A percentile compares a stretch with the other conserved stretches of the same genome.
These are phyloP conservation scores for Kodamaea kakaduensis DNA, from an alignment of 805 yeast genomes.

Conservation along the genomic window DNA sequence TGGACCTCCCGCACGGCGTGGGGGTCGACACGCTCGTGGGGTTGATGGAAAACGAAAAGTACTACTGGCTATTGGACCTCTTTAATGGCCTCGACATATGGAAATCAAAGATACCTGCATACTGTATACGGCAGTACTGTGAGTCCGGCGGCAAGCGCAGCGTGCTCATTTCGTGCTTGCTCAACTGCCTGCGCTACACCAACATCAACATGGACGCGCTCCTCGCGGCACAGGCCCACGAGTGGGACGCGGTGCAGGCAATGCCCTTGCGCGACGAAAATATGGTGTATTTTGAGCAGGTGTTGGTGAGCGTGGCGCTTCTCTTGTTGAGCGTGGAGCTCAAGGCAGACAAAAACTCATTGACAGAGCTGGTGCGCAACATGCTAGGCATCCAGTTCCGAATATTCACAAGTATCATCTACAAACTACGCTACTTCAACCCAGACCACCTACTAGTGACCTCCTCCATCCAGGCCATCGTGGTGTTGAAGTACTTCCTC, in stretches of 20 bases:
- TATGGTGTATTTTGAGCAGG: constrained; percentile 21
- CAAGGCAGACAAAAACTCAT: constrained; percentile 13
- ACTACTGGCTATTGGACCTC: constrained; percentile 38
- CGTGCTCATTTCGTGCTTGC: constrained; percentile 28
- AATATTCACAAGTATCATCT: constrained; percentile 27
- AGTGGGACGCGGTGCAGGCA: constrained; percentile 18
- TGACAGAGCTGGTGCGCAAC: constrained; percentile 10
- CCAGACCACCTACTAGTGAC: constrained; percentile 21
- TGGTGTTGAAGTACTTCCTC: constrained; percentile 27
- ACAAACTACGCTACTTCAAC: constrained; percentile 16
- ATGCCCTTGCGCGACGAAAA: constrained; percentile 5
- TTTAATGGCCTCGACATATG: constrained; percentile 37
- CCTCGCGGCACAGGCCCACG: constrained; percentile 20
- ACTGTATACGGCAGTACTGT: constrained; percentile 20
- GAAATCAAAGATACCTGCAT: constrained; percentile 34
- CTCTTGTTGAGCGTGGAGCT: constrained; percentile 22
- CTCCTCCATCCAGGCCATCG: constrained; percentile 29
- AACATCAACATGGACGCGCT: constrained; percentile 9
- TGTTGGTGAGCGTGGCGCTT: constrained; percentile 29
- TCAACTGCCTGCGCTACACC: constrained; percentile 24
- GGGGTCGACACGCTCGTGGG: constrained; percentile 19
- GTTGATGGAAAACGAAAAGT: constrained; percentile 30
- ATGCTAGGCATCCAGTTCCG: constrained; percentile 31
- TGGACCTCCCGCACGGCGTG: constrained; percentile 12
- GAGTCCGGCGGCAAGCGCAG: constrained; percentile 13